Evolutionary conservation across 352 stramenopile genomes (phyloP).

Genomic region (Globisporangium abappressorium): DNA sequence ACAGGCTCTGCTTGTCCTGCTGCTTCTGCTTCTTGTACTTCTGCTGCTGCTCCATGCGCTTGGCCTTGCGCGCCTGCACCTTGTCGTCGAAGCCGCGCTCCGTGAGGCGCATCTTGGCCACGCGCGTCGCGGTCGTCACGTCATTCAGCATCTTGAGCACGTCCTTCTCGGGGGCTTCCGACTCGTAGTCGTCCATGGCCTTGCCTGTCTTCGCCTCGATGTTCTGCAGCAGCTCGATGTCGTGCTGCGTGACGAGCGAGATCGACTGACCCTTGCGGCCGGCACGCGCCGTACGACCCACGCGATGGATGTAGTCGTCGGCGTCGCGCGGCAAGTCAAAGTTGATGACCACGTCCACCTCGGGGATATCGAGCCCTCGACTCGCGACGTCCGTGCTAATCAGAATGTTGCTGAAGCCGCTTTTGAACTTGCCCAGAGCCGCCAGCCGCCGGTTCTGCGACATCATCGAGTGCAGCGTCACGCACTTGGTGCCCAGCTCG

Average conservation of each 20-base stretch:
- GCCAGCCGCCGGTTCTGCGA: constrained; percentile 92
- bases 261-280: constrained; percentile 90
- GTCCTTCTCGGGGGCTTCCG: constrained; percentile 84
- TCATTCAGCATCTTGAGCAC: constrained; percentile 95
- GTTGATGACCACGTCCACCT: constrained; percentile 97
- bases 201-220: constrained; percentile 91
- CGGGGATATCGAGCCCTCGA: constrained; percentile 96
- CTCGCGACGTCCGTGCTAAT: constrained; percentile 97
- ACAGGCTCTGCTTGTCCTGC: neutral
- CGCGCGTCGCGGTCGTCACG: constrained; percentile 91
- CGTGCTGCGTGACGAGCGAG: constrained; percentile 93
- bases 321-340: constrained; percentile 94
- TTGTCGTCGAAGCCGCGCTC: constrained; percentile 90
- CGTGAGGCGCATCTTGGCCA: constrained; percentile 92
- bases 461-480: constrained; percentile 96
- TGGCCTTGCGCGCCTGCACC: constrained; percentile 61
- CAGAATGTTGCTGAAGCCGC: constrained; percentile 89
- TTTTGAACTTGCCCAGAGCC: constrained; percentile 97
- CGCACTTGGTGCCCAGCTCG: constrained; percentile 91
- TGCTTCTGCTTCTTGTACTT: constrained; percentile 25
- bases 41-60: constrained; percentile 59
- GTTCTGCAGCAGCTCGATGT: constrained; percentile 94
- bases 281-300: constrained; percentile 94
- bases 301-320: constrained; percentile 98
- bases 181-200: constrained; percentile 89